Base-by-base conservation (phyloP, 164 flowering plant genomes). In the Nymphaea thermarum region DNA sequence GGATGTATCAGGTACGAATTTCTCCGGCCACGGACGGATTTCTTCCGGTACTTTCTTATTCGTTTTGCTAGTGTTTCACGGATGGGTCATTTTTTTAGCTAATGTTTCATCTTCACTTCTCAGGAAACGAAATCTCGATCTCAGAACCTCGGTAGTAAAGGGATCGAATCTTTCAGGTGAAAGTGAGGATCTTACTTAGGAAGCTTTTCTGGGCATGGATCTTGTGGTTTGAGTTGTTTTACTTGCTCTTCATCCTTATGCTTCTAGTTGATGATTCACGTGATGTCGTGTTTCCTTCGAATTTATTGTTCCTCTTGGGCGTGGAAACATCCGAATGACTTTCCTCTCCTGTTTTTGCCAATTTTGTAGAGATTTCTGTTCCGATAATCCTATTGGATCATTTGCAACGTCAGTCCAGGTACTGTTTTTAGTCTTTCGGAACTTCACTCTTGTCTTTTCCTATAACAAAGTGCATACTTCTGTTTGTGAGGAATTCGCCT, bases 401-500 rank as follows among this genome's bases (percentile, higher is more conserved):
- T 89, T 83, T 71, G 74, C 81, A 71, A 80, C 89, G 43, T 78
- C 96, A 12, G 82, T 89, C 69, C 96, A 91, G 89, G 98, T 76
- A 64, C 4, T 12, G 11, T 6, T 64, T 64, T 15, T 51, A 51
- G 14, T 15, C 14, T 3, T 51, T 51, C 14, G 15, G 14, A 51
- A 51, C 12, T 51, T 51, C 14, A 51, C 5, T 51, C 57, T 15
- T 51, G 14, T 10, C 3, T 8, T 51, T 3, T 51, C 14, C 14
- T 51, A 10, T 51, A 47, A 45, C 53, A 3, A 51, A 51, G 14
- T 0, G 14, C 8, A 51, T 8, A 51, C 57, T 8, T 8, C 14
- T 10, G 57, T 51, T 7, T 25, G 36, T 25, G 36, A 25, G 36
- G 36, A 25, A 25, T 25, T 25, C 36, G 1, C 36, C 36, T 25